A percentile compares a stretch with the other conserved stretches of the same genome.
These are phyloP conservation scores for Populus hybrid DNA, from an alignment of 441 rosid genomes.

Conservation along the genomic window DNA sequence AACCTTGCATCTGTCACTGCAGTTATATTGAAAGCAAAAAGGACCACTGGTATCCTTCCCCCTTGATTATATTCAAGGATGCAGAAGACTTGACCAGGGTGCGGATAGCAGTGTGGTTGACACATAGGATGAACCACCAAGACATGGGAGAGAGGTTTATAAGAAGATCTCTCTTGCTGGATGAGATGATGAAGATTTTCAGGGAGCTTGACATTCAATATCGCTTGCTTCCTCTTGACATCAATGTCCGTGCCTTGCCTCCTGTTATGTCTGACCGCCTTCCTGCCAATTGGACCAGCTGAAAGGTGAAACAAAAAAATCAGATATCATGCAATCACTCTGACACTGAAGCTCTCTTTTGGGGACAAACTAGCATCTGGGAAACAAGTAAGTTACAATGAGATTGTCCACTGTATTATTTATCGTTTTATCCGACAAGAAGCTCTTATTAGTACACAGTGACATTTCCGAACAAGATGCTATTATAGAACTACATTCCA, in stretches of 20 bases:
- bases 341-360: background rate
- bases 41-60: constrained; percentile 69
- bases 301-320: constrained; percentile 1
- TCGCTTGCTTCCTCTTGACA: constrained; percentile 62
- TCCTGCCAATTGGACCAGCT: constrained; percentile 45
- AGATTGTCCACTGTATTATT: background rate
- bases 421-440: no score
- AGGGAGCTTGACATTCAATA: constrained; percentile 65
- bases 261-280: constrained; percentile 40
- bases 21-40: constrained; percentile 62
- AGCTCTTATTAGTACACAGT: no score
- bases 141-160: constrained; percentile 57
- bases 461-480: background rate
- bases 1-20: constrained; percentile 1
- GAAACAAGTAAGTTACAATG: background rate
- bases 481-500: background rate
- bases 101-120: constrained; percentile 52
- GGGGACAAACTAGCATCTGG: background rate
- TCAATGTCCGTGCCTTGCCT: constrained; percentile 50
- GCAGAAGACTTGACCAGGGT: constrained; percentile 40
- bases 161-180: constrained; percentile 57
- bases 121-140: constrained; percentile 67
- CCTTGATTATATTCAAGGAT: constrained; percentile 50
- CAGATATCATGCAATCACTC: background rate
- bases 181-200: constrained; percentile 62